Evolutionary conservation across 2,329 filamentous ascomycete species (phyloP).

Genomic region (Clonostachys solani): DNA sequence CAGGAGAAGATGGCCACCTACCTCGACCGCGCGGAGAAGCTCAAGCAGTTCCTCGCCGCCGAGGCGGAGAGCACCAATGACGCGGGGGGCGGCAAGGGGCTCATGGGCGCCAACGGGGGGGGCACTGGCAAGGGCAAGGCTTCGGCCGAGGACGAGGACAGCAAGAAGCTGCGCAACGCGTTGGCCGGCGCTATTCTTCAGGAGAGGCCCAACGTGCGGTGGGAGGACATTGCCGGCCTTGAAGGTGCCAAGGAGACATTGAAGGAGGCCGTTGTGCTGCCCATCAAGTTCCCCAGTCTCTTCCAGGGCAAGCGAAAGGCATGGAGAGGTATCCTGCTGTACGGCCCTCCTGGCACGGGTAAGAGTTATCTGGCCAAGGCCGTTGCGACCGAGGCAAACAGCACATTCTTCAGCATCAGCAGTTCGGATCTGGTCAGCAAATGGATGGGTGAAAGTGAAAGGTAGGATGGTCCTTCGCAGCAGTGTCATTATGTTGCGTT

Average conservation of each 20-base stretch:
- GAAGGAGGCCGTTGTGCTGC: conserved; percentile 95
- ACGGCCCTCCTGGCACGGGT: conserved; percentile 93
- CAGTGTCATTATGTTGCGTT: too few species aligned
- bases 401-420: conserved; percentile 97
- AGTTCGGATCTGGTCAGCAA: conserved; percentile 97
- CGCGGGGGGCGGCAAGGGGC: conserved; percentile 55
- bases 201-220: conserved; percentile 93
- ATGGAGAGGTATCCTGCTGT: conserved; percentile 96
- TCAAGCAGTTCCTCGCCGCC: conserved; percentile 83
- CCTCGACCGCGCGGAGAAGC: conserved; percentile 97
- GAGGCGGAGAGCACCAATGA: conserved; percentile 74
- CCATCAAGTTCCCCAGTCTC: conserved; percentile 96
- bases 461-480: conserved; percentile 43
- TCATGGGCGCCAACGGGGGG: conserved; percentile 67
- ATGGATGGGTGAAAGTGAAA: conserved; percentile 99
- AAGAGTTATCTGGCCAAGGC: conserved; percentile 98
- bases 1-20: conserved; percentile 92
- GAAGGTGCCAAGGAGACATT: conserved; percentile 93
- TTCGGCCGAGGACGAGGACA: conserved; percentile 80
- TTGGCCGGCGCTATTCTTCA: conserved; percentile 88
- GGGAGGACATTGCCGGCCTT: conserved; percentile 96
- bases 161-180: conserved; percentile 90
- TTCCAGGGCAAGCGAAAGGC: conserved; percentile 96
- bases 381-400: conserved; percentile 96
- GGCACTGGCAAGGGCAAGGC: conserved; percentile 58